These are phyloP conservation scores for Pouteria campechiana DNA, from an alignment of 179 eudicot species.

Conservation along the genomic window DNA sequence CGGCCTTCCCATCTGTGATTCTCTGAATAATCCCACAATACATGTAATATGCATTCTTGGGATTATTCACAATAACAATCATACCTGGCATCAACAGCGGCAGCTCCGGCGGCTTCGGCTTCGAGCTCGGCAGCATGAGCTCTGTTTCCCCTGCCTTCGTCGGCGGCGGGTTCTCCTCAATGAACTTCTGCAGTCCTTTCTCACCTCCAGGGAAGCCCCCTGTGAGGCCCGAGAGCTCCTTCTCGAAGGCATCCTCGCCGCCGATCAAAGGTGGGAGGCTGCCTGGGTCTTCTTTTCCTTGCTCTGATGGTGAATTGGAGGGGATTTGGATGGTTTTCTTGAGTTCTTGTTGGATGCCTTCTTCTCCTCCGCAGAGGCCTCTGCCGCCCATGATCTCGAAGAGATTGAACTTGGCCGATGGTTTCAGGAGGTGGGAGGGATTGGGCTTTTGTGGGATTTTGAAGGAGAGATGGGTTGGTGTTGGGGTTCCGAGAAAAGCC, in stretches of 20 bases:
- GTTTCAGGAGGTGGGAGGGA: conserved; percentile 1
- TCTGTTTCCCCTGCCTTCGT: conserved; percentile 8
- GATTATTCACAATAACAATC: conserved; percentile 79
- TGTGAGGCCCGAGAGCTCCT: conserved; percentile 77
- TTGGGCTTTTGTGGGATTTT: conserved; percentile 8
- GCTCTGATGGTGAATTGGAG: conserved; percentile 10
- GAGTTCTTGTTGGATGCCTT: conserved; percentile 62
- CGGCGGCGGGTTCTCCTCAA: conserved; percentile 73
- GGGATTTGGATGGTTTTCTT: conserved; percentile 12
- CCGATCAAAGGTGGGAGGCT: too few relatives aligned
- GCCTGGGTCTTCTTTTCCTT: conserved; percentile 10
- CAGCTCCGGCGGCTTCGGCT: conserved; percentile 56
- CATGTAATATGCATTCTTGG: conserved; percentile 58
- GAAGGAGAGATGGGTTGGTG: conserved; percentile 5
- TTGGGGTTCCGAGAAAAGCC: conserved; percentile 36
- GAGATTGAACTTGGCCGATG: conserved; percentile 55
- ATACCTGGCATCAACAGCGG: conserved; percentile 80
- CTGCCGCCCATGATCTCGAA: conserved; percentile 72
- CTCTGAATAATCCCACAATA: conserved; percentile 87
- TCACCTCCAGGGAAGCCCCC: conserved; percentile 98
- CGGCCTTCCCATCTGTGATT: conserved; percentile 85
- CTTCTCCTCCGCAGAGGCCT: conserved; percentile 85
- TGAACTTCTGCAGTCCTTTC: conserved; percentile 59
- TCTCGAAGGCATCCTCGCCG: conserved; percentile 70
- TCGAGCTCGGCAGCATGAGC: conserved; percentile 18